Evolutionary conservation across 2,329 filamentous ascomycete genomes (phyloP), one percentile per base, ranked within the genome.

Genomic region (Aspergillus ibericus): DNA sequence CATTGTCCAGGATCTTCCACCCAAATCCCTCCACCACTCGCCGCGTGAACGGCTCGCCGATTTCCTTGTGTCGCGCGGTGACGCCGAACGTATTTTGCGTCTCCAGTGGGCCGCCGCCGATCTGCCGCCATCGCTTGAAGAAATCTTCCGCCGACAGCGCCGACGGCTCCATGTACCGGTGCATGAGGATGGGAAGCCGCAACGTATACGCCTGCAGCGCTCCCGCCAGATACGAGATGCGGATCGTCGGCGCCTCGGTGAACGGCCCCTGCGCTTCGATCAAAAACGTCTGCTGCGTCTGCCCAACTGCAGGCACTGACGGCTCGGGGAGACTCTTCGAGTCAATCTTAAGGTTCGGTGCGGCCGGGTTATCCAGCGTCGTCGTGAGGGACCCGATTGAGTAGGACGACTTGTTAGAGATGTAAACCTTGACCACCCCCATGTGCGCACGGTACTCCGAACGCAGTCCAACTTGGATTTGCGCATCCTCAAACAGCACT

Each of bases 41-140:
- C 51, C 87, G 81, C 46, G 96, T 88, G 66, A 91, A 92, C 2
- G 80, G 77, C 59, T 90, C 85, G 59, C 83, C 89, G 62, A 96
- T 85, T 63, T 88, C 87, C 59, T 85, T 81, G 15, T 81, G 82
- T 56, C 83, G 82, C 27, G 82, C 82, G 1, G 80, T 77, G 10
- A 93, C 73, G 0, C 88, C 87, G 75, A 99, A 96, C 32, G 98
- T 92, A 49, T 85, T 85, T 74, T 99, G 95, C 0, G 91, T 88
- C 75, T 99, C 96, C 29, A 96, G 85, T 1, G 93, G 88, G 1
- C 86, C 86, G 5, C 90, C 92, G 12, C 95, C 95, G 68, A 99
- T 98, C 78, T 99, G 95, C 82, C 96, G 96, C 95, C 95, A 99
- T 53, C 96, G 84, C 82, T 96, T 97, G 85, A 99, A 99, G 78